Evolutionary conservation across 108 stramenopile genomes (phyloP), one percentile per base, ranked within the genome.

Genomic region (Pseudonitzschia multiseries): DNA sequence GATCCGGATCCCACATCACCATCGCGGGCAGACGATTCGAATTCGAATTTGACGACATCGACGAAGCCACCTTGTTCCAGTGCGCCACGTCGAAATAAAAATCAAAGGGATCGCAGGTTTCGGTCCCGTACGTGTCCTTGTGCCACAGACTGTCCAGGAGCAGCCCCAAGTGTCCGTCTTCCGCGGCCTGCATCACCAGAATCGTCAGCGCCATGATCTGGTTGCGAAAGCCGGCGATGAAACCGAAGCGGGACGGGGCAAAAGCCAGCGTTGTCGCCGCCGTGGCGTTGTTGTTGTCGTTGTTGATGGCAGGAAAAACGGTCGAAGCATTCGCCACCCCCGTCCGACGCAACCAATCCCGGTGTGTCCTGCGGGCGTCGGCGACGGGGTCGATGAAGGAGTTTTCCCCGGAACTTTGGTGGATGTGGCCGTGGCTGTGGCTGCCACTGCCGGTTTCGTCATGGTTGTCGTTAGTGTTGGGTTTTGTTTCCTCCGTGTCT

Each of bases 201-300:
- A 72, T 42, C 17, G 72, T 74, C 50, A 79, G 73, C 13, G 29
- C 68, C 68, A 69, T 69, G 28, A 73, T 70, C 69, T 79, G 79
- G 62, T 79, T 79, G 21, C 79, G 72, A 26, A 59, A 73, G 6
- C 79, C 79, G 18, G 71, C 64, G 36, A 27, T 41, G 28, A 72
- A 79, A 17, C 65, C 61, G n/a, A 57, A 59, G 29, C 46, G 57
- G 0, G 14, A 6, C 20, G 32, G 31, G 32, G 54, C 54, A 26
- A 29, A 62, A 62, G 61, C 61, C 27, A 40, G 10, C 15, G 61
- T 62, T 3, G 61, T 62, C 14, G 32, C 14, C n/a, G 36, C 40
- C 31, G 53, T 24, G 0, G 29, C 61, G n/a, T 21, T 40, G 32
- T 33, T 33, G 12, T 62, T 10, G 61, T 33, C 5, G 14, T 62